phyloP scores from a whole-genome alignment of 225 moss, liverwort and hornwort species.

The Takakia lepidozioides region DNA sequence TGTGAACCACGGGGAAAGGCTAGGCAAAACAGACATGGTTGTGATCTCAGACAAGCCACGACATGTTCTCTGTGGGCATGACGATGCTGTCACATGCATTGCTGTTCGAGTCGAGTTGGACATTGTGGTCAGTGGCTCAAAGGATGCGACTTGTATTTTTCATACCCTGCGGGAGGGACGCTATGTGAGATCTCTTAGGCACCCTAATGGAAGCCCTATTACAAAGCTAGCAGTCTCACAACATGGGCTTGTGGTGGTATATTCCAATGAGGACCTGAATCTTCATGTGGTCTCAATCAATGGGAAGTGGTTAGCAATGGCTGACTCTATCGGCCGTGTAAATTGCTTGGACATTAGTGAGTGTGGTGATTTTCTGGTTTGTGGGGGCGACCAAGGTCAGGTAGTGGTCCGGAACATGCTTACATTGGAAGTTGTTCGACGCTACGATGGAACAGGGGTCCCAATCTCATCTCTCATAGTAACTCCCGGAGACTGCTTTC shows the following conservation, averaged over 20 bases:
- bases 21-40: constrained; percentile 20
- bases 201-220: constrained; percentile 23
- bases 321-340: constrained; percentile 27
- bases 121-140: constrained; percentile 37
- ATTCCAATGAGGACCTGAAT: constrained; percentile 30
- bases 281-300: constrained; percentile 29
- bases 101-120: constrained; percentile 36
- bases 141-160: constrained; percentile 31
- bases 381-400: constrained; percentile 31
- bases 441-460: constrained; percentile 16
- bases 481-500: constrained; percentile 32
- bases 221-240: constrained; percentile 28
- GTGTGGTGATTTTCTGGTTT: constrained; percentile 32
- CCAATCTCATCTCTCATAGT: constrained; percentile 23
- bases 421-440: constrained; percentile 20
- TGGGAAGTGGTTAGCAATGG: constrained; percentile 21
- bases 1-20: constrained; percentile 12
- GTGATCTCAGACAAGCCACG: constrained; percentile 29
- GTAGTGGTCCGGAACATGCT: constrained; percentile 27
- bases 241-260: constrained; percentile 22
- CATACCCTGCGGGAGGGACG: constrained; percentile 24
- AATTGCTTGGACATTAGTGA: constrained; percentile 33
- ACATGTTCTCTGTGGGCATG: constrained; percentile 38
- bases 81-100: constrained; percentile 34
- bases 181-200: constrained; percentile 31